These are phyloP conservation scores for Linnemannia schmuckeri DNA, from an alignment of 192 early-diverging fungal species.

Conservation along the genomic window DNA sequence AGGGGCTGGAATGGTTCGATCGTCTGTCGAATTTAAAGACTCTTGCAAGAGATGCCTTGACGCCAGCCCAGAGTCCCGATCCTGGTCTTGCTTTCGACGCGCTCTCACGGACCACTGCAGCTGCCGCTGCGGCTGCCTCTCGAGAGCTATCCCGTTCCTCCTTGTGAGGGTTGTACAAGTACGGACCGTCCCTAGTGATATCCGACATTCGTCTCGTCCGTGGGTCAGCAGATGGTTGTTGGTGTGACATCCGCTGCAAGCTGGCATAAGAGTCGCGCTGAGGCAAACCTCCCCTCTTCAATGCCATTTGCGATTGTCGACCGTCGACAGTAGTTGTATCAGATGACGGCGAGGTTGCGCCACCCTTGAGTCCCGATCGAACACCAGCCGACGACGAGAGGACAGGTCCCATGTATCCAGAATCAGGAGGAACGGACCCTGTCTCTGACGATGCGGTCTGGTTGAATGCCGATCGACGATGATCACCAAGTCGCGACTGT, in stretches of 20 bases:
- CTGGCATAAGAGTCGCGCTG: slow-evolving; percentile 43
- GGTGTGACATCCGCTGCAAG: slow-evolving; percentile 46
- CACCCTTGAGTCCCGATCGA: background rate
- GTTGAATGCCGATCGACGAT: background rate
- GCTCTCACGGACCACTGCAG: background rate
- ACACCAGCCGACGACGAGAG: background rate
- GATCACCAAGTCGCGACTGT: slow-evolving; percentile 28
- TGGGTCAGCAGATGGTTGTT: slow-evolving; percentile 23
- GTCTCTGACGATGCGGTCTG: slow-evolving; percentile 1
- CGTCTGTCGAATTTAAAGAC: slow-evolving; percentile 16
- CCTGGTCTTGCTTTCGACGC: background rate
- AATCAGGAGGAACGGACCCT: background rate
- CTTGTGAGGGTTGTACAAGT: slow-evolving; percentile 27
- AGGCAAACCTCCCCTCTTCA: background rate
- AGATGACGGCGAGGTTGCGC: background rate
- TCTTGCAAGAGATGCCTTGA: slow-evolving; percentile 28
- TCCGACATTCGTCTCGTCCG: slow-evolving; percentile 52
- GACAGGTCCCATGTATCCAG: background rate
- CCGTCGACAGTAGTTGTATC: background rate
- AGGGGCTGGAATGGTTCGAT: background rate
- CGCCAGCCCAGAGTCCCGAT: slow-evolving; percentile 16
- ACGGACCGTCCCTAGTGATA: slow-evolving; percentile 49
- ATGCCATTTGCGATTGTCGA: background rate
- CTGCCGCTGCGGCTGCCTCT: background rate
- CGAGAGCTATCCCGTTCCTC: background rate